Conservation (phyloP, 192 early-diverging fungal species). For the Dimargaris verticillata region DNA sequence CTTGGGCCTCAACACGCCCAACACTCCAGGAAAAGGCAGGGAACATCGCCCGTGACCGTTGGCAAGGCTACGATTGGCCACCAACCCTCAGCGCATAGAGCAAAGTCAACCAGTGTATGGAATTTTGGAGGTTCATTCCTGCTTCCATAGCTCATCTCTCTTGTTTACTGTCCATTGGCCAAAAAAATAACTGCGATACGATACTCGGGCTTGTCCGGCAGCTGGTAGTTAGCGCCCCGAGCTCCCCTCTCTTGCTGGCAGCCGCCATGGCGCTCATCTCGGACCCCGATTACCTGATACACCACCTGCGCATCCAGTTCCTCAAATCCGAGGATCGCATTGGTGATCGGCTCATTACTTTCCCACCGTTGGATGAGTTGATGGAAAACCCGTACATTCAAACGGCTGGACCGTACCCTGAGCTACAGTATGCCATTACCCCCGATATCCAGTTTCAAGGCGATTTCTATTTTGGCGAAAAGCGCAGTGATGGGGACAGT, state of each 20-base stretch:
- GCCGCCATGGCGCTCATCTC: conserved; percentile 45
- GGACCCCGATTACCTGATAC: conserved; percentile 56
- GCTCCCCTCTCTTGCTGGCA: not conserved
- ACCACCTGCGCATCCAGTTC: conserved; percentile 59
- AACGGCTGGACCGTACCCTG: conserved; percentile 24
- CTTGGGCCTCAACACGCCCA: too few species aligned
- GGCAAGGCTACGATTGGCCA: not conserved
- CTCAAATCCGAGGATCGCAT: conserved; percentile 52
- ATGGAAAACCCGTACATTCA: conserved; percentile 28
- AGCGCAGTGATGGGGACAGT: conserved; percentile 7
- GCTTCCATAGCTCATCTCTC: not conserved
- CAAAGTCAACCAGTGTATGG: not conserved
- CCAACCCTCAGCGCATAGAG: not conserved
- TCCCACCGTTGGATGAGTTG: conserved; percentile 19
- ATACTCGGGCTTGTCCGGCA: not conserved
- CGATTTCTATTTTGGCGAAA: conserved; percentile 11
- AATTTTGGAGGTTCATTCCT: not conserved
- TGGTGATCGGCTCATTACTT: conserved; percentile 55
- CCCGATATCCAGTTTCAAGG: conserved; percentile 11
- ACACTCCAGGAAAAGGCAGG: too few species aligned
- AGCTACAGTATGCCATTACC: conserved; percentile 6
- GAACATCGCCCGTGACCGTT: too few species aligned
- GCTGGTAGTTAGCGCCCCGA: not conserved
- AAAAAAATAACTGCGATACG: not conserved
- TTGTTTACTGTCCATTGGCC: not conserved